Evolutionary conservation across 1,139 yeast genomes (phyloP).

Genomic region (Pichia sp.): DNA sequence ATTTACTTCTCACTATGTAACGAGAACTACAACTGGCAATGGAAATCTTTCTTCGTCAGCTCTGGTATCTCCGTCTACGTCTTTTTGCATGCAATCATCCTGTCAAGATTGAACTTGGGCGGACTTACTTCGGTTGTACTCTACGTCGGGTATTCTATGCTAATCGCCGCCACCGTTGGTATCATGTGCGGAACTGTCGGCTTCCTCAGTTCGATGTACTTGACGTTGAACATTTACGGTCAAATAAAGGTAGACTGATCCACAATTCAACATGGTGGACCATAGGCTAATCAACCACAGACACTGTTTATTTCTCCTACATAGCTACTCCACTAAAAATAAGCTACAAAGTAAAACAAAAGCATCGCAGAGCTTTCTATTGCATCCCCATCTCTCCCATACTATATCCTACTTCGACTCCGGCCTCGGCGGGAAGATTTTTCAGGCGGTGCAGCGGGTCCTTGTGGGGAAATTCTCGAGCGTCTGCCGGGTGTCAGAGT

Average conservation of each 20-base stretch:
- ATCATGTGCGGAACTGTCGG: slow-evolving; percentile 88
- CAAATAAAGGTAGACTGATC: slow-evolving; percentile 78
- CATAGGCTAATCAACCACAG: too few relatives aligned
- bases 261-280: neutral
- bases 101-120: slow-evolving; percentile 65
- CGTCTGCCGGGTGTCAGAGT: neutral
- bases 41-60: slow-evolving; percentile 85
- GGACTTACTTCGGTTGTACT: slow-evolving; percentile 74
- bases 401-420: neutral
- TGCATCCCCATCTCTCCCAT: too few relatives aligned
- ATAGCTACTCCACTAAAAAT: neutral
- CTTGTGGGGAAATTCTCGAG: neutral
- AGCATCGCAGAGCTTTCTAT: too few relatives aligned
- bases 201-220: slow-evolving; percentile 65
- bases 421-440: slow-evolving; percentile 6
- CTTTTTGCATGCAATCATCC: slow-evolving; percentile 73
- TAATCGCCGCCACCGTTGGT: slow-evolving; percentile 69
- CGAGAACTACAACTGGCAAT: slow-evolving; percentile 96
- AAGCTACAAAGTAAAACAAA: neutral
- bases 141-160: slow-evolving; percentile 76
- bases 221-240: slow-evolving; percentile 74
- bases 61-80: slow-evolving; percentile 88
- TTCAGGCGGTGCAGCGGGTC: slow-evolving; percentile 12
- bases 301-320: neutral
- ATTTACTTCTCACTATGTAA: slow-evolving; percentile 82